Evolutionary conservation across 2,329 filamentous ascomycete species (phyloP).

Genomic region (Claviceps purpurea): DNA sequence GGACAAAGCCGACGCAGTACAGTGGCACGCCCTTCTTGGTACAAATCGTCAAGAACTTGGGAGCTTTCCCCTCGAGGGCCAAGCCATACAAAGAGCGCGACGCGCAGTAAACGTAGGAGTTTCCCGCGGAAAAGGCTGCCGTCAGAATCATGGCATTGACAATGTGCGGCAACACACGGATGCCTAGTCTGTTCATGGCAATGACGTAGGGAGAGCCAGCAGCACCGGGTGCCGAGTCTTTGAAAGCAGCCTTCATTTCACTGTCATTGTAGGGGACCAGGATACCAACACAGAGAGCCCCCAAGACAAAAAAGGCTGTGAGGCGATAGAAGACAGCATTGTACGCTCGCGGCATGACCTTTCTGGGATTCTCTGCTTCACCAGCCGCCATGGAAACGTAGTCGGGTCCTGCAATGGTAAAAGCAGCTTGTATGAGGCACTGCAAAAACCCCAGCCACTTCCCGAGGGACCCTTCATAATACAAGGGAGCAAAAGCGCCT

Average conservation of each 20-base stretch:
- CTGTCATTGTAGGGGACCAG: constrained; percentile 56
- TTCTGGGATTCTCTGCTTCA: constrained; percentile 57
- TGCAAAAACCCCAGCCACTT: constrained; percentile 63
- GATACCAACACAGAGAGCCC: constrained; percentile 58
- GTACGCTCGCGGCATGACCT: constrained; percentile 58
- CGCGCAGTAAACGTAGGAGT: constrained; percentile 51
- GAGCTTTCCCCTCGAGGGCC: constrained; percentile 55
- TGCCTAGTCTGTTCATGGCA: constrained; percentile 53
- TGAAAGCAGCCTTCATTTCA: constrained; percentile 47
- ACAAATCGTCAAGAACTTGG: constrained; percentile 43
- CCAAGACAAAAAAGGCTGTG: constrained; percentile 62
- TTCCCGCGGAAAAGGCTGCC: constrained; percentile 53
- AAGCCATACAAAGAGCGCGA: constrained; percentile 56
- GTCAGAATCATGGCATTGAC: constrained; percentile 62
- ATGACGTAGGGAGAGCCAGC: constrained; percentile 56
- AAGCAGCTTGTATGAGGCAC: constrained; percentile 58
- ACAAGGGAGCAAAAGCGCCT: constrained; percentile 55
- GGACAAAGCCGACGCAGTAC: constrained; percentile 54
- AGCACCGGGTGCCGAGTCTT: constrained; percentile 45
- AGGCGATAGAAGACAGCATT: constrained; percentile 71
- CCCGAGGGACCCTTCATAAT: constrained; percentile 52
- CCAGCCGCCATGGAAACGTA: constrained; percentile 57
- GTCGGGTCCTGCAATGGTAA: constrained; percentile 55
- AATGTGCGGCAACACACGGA: constrained; percentile 52
- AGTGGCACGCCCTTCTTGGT: constrained; percentile 56